A percentile compares a stretch with the other conserved stretches of the same genome.
Evolutionary conservation across 768 basidiomycete species (phyloP).

Genomic region (Lactifluus subvellereus): DNA sequence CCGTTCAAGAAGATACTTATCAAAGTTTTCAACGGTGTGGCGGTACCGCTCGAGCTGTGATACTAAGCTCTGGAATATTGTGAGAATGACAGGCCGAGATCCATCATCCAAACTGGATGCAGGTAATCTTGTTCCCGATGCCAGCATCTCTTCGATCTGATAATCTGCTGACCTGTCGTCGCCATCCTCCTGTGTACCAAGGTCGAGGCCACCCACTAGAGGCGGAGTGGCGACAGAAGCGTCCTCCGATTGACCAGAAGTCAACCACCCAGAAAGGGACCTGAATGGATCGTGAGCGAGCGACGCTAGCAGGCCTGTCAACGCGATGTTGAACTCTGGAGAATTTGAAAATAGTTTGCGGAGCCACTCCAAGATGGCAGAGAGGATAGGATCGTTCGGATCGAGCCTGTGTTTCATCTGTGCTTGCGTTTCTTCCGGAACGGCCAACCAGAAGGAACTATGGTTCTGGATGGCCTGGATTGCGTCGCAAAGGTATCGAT

Average conservation of each 20-base stretch:
- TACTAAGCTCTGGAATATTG: slow-evolving; percentile 75
- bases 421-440: slow-evolving; percentile 36
- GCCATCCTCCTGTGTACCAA: slow-evolving; percentile 40
- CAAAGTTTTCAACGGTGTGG: slow-evolving; percentile 67
- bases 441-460: slow-evolving; percentile 45
- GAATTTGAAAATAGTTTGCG: slow-evolving; percentile 79
- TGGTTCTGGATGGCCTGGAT: slow-evolving; percentile 61
- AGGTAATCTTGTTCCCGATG: slow-evolving; percentile 49
- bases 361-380: slow-evolving; percentile 61
- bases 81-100: slow-evolving; percentile 72
- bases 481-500: slow-evolving; percentile 77
- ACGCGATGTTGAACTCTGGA: slow-evolving; percentile 80
- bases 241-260: slow-evolving; percentile 50
- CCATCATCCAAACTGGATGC: slow-evolving; percentile 65
- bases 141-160: slow-evolving; percentile 58
- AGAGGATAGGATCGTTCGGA: slow-evolving; percentile 70
- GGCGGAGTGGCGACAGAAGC: slow-evolving; percentile 21
- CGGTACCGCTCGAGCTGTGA: slow-evolving; percentile 80
- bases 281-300: slow-evolving; percentile 83
- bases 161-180: slow-evolving; percentile 84
- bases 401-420: slow-evolving; percentile 70
- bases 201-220: slow-evolving; percentile 24
- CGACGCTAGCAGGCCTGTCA: slow-evolving; percentile 77
- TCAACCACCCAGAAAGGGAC: slow-evolving; percentile 84
- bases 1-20: slow-evolving; percentile 77